These are phyloP conservation scores for Micromonas pusilla DNA, from an alignment of 139 green algal genomes.

Conservation along the genomic window DNA sequence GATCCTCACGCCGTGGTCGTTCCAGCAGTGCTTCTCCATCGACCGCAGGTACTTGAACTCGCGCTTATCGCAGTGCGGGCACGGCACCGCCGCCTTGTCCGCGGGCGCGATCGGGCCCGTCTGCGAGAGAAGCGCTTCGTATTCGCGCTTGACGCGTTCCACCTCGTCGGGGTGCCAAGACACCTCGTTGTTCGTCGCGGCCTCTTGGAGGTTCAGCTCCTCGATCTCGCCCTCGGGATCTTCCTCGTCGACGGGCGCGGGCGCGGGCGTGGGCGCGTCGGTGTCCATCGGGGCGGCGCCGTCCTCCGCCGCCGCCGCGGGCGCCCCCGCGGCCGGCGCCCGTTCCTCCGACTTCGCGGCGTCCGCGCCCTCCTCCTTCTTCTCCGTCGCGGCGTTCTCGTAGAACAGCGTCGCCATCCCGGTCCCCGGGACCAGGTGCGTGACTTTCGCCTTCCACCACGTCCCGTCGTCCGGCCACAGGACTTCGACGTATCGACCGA, in stretches of 20 bases:
- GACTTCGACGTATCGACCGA: not conserved
- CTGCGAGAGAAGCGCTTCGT: not conserved
- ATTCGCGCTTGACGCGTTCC: not conserved
- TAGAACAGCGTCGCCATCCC: not conserved
- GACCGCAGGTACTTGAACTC: not conserved
- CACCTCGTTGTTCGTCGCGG: not conserved
- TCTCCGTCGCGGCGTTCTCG: not conserved
- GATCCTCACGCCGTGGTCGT: not conserved
- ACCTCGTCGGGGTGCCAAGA: not conserved
- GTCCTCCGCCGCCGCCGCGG: not conserved
- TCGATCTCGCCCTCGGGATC: not conserved
- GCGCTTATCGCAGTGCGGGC: not conserved
- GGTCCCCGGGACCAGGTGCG: not conserved
- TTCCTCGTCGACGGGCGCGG: not conserved
- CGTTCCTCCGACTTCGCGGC: not conserved
- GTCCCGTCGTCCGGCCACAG: not conserved
- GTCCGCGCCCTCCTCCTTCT: not conserved
- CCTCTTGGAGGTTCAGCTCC: not conserved
- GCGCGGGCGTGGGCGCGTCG: too few relatives aligned
- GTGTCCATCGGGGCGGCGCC: not conserved
- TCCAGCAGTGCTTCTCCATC: not conserved
- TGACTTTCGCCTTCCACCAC: not conserved
- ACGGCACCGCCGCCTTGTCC: not conserved
- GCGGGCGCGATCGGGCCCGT: not conserved
- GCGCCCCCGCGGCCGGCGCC: too few relatives aligned